Conservation (phyloP, 225 moss, liverwort and hornwort genomes). For the Sphagnum tenellum region DNA sequence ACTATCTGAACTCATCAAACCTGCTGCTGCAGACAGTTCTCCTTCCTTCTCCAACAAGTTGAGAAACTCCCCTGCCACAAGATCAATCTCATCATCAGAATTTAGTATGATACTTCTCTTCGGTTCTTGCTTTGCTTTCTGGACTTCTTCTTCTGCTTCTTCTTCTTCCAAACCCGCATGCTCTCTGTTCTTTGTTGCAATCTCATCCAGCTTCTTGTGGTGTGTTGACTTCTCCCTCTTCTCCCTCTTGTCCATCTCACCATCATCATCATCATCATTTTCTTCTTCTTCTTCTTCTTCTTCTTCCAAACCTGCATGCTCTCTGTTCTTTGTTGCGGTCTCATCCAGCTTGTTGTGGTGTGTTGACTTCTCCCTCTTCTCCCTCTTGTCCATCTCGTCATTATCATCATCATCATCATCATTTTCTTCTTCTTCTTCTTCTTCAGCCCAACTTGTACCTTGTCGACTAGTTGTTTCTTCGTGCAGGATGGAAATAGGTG, state of each 20-base stretch:
- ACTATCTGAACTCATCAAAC: conserved; percentile 36
- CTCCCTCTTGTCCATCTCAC: conserved; percentile 12
- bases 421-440: conserved; percentile 16
- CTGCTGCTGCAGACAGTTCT: conserved; percentile 1
- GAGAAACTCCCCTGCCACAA: conserved; percentile 74
- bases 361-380: no score
- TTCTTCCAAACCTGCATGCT: conserved; percentile 5
- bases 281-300: conserved; percentile 15
- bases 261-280: conserved; percentile 24
- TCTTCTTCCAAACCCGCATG: conserved; percentile 6
- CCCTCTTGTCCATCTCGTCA: conserved; percentile 15
- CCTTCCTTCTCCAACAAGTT: conserved; percentile 46
- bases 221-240: no score
- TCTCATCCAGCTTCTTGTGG: no score
- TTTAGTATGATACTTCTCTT: neutral
- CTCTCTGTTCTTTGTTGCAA: neutral
- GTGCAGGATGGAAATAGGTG: no score
- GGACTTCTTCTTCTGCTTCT: no score
- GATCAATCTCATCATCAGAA: conserved; percentile 18
- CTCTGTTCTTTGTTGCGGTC: no score
- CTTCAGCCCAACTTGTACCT: no score
- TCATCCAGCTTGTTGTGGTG: no score
- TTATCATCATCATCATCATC: conserved; percentile 18
- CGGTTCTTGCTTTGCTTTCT: no score
- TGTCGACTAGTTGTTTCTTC: no score